phyloP scores from a whole-genome alignment of 208 protist species.

The Balamuthia mandrillaris region DNA sequence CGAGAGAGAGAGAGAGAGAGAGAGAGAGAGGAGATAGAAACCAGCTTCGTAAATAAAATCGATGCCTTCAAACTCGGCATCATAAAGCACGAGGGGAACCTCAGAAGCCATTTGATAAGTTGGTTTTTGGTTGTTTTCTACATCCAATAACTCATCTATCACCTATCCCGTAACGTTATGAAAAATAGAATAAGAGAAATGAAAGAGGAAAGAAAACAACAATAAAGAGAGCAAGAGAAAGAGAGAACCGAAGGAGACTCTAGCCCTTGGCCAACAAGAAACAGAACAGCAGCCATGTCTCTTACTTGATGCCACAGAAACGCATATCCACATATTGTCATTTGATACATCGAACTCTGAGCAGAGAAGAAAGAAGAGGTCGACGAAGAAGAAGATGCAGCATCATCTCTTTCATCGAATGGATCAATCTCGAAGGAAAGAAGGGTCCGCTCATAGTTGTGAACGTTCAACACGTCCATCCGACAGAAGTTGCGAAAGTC shows the following conservation, averaged over 20 bases:
- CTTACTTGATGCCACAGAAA: slow-evolving; percentile 94
- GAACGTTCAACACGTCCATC: slow-evolving; percentile 87
- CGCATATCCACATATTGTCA: slow-evolving; percentile 86
- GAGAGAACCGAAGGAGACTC: not conserved
- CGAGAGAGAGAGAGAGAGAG: no score
- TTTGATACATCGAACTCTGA: slow-evolving; percentile 69
- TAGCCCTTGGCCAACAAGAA: slow-evolving; percentile 43
- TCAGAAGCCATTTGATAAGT: slow-evolving; percentile 72
- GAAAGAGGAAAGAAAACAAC: not conserved
- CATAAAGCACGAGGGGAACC: slow-evolving; percentile 66
- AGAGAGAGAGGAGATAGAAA: not conserved
- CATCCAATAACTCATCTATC: slow-evolving; percentile 63
- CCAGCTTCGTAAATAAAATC: slow-evolving; percentile 38
- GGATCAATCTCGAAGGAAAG: slow-evolving; percentile 42
- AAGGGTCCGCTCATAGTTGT: slow-evolving; percentile 80
- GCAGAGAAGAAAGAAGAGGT: not conserved
- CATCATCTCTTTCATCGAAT: not conserved
- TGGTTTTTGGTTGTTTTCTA: slow-evolving; percentile 54
- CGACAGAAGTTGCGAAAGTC: slow-evolving; percentile 97
- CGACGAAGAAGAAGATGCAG: not conserved
- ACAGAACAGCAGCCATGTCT: slow-evolving; percentile 84
- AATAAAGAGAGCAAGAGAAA: not conserved
- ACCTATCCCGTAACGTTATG: slow-evolving; percentile 78
- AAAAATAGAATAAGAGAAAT: not conserved
- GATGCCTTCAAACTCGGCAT: slow-evolving; percentile 70